phyloP scores from a whole-genome alignment of 2,329 filamentous ascomycete species.

The Cladophialophora chaetospira region DNA sequence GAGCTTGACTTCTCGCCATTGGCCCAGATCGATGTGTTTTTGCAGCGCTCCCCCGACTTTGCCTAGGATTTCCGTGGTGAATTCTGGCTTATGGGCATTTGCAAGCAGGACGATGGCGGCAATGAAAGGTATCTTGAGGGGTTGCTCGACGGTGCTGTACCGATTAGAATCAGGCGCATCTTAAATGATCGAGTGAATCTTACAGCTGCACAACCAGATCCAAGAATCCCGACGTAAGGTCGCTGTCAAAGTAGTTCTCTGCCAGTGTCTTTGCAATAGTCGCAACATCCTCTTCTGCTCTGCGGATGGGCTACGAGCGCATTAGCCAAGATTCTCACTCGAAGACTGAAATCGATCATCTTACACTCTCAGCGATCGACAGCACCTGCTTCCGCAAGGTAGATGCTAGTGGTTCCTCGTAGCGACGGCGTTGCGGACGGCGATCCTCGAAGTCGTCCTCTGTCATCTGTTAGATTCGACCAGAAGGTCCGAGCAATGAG shows the following conservation, averaged over 20 bases:
- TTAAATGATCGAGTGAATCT: constrained; percentile 32
- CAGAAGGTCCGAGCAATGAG: constrained; percentile 5
- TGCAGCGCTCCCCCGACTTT: constrained; percentile 65
- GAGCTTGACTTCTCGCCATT: constrained; percentile 91
- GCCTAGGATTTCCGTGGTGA: constrained; percentile 70
- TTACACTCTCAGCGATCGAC: constrained; percentile 73
- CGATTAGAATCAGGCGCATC: constrained; percentile 10
- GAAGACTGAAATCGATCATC: not conserved
- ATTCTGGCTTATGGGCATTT: constrained; percentile 75
- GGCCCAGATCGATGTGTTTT: constrained; percentile 67
- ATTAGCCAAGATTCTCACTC: constrained; percentile 1
- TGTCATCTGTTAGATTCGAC: not conserved
- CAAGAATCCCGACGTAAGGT: constrained; percentile 72
- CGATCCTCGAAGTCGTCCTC: constrained; percentile 77
- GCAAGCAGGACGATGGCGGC: constrained; percentile 78
- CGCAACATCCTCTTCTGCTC: constrained; percentile 76
- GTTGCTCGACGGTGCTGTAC: constrained; percentile 74
- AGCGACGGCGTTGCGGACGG: constrained; percentile 71
- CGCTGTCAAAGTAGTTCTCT: constrained; percentile 83
- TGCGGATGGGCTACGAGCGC: constrained; percentile 53
- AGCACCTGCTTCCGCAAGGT: constrained; percentile 78
- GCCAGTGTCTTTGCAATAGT: constrained; percentile 74
- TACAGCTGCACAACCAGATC: constrained; percentile 74
- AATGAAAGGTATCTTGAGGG: constrained; percentile 95
- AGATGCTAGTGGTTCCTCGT: constrained; percentile 70